Evolutionary conservation across 768 basidiomycete genomes (phyloP), one percentile per base, ranked within the genome.

Genomic region (Xerocomus potaroensis): DNA sequence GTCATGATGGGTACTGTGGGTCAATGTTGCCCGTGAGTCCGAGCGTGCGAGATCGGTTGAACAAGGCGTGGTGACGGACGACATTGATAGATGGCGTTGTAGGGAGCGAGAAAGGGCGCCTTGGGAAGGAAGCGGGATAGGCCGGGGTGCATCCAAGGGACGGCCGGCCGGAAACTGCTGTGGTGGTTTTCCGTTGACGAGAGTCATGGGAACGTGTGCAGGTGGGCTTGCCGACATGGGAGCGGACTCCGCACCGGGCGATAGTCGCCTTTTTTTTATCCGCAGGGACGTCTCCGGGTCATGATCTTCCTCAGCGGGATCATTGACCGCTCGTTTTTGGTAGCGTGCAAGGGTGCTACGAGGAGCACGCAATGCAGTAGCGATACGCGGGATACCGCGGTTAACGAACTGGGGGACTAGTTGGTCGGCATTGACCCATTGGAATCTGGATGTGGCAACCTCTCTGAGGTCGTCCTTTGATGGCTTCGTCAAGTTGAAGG

Each of bases 381-480:
- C 45, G 18, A 57, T 21, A 35, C 55, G 61, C 8, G 50, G 41
- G 21, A 61, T 46, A 15, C 54, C 50, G 41, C 66, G 54, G 29
- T 49, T 57, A 43, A 61, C 34, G 30, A 55, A 63, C 33, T 56
- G 52, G 12, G 61, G 61, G 19, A 50, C 48, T 15, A 64, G 54
- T 18, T 65, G 64, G 5, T 66, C 63, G 3, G 59, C 59, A n/a
- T 67, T 62, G 3, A 67, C 51, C 49, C 60, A 62, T 37, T 56
- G 64, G n/a, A 66, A 66, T 21, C 63, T 49, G 11, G 50, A 43
- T 11, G 53, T 55, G 2, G 60, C 66, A 2, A 60, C 64, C 23
- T 61, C 56, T 26, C 43, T 56, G 16, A 66, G 45, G 5, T 61
- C 52, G 8, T 60, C 56, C 37, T 56, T 65, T 29, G 45, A 48